Evolutionary conservation across 805 yeast genomes (phyloP), one percentile per base, ranked within the genome.

Genomic region (Candida pseudoglaebosa): DNA sequence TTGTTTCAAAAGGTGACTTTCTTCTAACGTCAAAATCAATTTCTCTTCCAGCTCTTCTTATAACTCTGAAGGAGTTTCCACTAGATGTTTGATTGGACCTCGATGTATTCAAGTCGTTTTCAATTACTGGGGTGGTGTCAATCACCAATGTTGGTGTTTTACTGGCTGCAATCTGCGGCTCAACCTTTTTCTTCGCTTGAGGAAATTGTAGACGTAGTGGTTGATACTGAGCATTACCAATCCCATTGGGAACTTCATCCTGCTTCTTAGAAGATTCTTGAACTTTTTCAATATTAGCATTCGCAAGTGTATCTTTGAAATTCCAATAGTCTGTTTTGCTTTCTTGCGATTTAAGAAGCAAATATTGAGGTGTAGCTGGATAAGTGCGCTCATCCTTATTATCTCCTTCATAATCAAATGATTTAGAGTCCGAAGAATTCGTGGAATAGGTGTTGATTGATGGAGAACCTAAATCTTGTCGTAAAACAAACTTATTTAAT

Each of bases 1-100:
- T 62, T 14, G 63, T 54, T 14, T 66, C 78, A 51, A 75, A 84
- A 1, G 95, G 95, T 0, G 95, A 82, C 33, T 77, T 78, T 32
- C 95, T 63, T 37, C 88, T 70, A 48, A 83, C 78, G 50, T 87
- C 93, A 53, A 87, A 87, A 57, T 89, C 89, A 43, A 86, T 86
- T 50, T 84, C 95, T 24, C 74, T 67, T 10, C 74, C 77, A n/a
- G 75, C 78, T 17, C 77, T 75, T 22, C 90, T 62, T 6, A 87
- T 72, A 1, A 87, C 81, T 42, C 82, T 71, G 54, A 87, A 86
- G 0, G 87, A 66, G 30, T 74, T 50, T 4, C 37, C 31, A 34
- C 35, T 19, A 10, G n/a, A 7, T 4, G 16, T 22, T 5, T 21
- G 31, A 12, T 14, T 33, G 12, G 20, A 12, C n/a, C 31, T 24